Base-by-base conservation (phyloP, 2,329 filamentous ascomycete species). In the Remersonia thermophila region DNA sequence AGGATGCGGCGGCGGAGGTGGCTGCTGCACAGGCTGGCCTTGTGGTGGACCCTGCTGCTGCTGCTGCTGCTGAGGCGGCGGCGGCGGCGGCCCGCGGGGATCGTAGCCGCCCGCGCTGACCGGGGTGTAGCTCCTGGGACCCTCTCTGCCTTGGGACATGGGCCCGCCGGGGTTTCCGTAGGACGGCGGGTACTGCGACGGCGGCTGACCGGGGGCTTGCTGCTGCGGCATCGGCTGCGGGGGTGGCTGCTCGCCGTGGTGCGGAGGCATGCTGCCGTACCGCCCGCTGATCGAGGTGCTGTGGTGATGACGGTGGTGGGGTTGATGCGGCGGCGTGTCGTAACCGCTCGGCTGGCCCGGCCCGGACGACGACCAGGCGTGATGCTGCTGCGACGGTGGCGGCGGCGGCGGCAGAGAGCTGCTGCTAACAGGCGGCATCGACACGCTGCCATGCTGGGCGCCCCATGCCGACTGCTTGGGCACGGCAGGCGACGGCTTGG, bases 261-360 rank as follows among this genome's bases (percentile, higher is more conserved):
- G 25, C 25, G 3, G 3, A 29, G 27, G 14, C 27, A 13, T 29
- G 13, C 17, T 40, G 27, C 4, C 12, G 27, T 15, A 29, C 27
- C 8, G 20, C 12, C 50, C 47, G 26, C 48, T 45, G 1, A 57
- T 38, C 1, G 54, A 55, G n/a, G 45, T 41, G 14, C 51, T 48
- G 17, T 54, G 51, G 10, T 51, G 49, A 33, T 55, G 54, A 4
- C 45, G 45, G 7, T 50, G 14, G 39, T 45, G 7, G 48, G 47
- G 30, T 48, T 48, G 15, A 30, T 49, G 48, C 12, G 27, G 4
- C 12, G 9, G 12, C 4, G 20, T 30, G 7, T 32, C 35, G 20
- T 49, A 51, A 9, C 40, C 41, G 2, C 53, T 51, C 16, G 52
- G 53, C 13, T 46, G 47, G 12, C 45, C 42, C 8, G 47, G 44